Base-by-base conservation (phyloP, 805 yeast species). In the Sungouiozyma intestinalis region DNA sequence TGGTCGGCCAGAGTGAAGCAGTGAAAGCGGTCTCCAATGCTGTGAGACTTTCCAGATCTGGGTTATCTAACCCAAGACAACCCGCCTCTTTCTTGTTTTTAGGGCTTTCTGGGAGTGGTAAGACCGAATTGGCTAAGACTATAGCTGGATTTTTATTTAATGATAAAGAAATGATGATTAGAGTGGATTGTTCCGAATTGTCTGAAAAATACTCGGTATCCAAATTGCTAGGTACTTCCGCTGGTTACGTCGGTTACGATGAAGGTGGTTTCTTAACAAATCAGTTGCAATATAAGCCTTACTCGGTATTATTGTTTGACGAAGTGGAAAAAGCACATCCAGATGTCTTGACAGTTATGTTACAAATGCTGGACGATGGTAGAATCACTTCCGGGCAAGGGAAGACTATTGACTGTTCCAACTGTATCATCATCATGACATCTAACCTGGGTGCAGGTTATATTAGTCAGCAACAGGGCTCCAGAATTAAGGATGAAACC, bases 271-370 rank as follows among this genome's bases (percentile, higher is more conserved):
- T 90, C 53, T 73, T 92, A 51, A 92, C 98, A 4, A 94, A 92
- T 55, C 95, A 92, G 50, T 72, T 92, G 43, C 74, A 85, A 47
- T 76, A 96, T 57, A 81, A 82, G 47, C 98, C 98, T 43, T 92
- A 92, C 67, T 85, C 97, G 4, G 98, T 92, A n/a, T 73, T 92
- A 34, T 71, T 92, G 47, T 92, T 92, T 58, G 98, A 92, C 66
- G 98, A 92, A 68, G 95, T 92, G 43, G 98, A 92, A 61, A 92
- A 92, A 66, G 98, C 98, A 15, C 95, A 95, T 5, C 98, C 98
- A 1, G 97, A 90, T 62, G 98, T 92, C 2, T 71, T 90, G 58
- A 92, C 96, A 7, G 82, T 92, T 16, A 71, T 92, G 55, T 72
- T 92, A 52, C 98, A 92, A 65, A 77, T 92, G 67, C 70, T 92